Evolutionary conservation across 1,284 basidiomycete genomes (phyloP).

Genomic region (Trichosporon inkin): DNA sequence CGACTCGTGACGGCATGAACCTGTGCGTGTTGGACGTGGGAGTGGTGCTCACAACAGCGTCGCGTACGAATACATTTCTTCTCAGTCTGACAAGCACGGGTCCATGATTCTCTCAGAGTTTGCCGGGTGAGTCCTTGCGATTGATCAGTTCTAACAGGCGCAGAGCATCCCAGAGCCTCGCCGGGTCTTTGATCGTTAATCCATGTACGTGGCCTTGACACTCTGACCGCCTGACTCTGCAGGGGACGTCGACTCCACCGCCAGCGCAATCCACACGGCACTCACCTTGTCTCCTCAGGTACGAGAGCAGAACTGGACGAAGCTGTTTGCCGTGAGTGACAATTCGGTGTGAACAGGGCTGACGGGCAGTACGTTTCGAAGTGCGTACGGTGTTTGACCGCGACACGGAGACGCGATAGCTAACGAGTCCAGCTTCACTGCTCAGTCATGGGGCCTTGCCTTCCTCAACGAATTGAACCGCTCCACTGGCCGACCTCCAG

Average conservation of each 20-base stretch:
- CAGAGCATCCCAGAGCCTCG: slow-evolving; percentile 82
- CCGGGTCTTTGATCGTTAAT: slow-evolving; percentile 90
- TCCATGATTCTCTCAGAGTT: slow-evolving; percentile 98
- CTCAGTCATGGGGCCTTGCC: slow-evolving; percentile 85
- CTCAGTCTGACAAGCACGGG: slow-evolving; percentile 85
- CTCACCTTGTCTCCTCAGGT: slow-evolving; percentile 79
- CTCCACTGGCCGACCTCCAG: slow-evolving; percentile 29
- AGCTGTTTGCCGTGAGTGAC: slow-evolving; percentile 70
- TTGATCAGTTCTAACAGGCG: no score
- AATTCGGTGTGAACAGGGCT: not conserved
- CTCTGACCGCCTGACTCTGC: not conserved
- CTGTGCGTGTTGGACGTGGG: slow-evolving; percentile 48
- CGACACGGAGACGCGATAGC: not conserved
- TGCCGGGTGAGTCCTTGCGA: slow-evolving; percentile 58
- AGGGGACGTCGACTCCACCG: slow-evolving; percentile 86
- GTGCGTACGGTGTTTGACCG: slow-evolving; percentile 42
- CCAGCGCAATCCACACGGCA: slow-evolving; percentile 90
- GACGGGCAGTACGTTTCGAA: slow-evolving; percentile 68
- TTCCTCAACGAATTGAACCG: slow-evolving; percentile 70
- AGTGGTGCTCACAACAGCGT: slow-evolving; percentile 58
- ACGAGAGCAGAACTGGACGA: slow-evolving; percentile 85
- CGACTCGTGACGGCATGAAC: slow-evolving; percentile 98
- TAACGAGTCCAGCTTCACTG: slow-evolving; percentile 57
- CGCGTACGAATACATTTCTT: slow-evolving; percentile 98
- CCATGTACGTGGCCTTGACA: slow-evolving; percentile 58